These are phyloP conservation scores for Clarireedia paspali DNA, from an alignment of 2,329 filamentous ascomycete genomes.

Conservation along the genomic window DNA sequence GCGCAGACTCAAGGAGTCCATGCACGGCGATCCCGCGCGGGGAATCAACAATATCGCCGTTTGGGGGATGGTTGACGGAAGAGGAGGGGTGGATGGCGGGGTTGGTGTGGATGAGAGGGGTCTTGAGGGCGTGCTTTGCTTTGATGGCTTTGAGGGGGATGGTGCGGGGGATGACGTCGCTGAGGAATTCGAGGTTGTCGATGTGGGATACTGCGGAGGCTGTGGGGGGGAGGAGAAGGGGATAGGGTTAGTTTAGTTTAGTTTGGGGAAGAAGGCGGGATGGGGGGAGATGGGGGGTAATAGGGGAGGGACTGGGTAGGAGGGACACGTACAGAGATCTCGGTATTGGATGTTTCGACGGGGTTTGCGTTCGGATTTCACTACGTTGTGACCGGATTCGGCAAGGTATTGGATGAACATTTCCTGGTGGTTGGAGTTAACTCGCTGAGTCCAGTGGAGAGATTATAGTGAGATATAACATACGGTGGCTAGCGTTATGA, in stretches of 20 bases:
- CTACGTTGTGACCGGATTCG: conserved; percentile 76
- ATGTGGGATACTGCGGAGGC: conserved; percentile 79
- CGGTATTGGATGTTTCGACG: conserved; percentile 93
- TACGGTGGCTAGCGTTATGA: conserved; percentile 84
- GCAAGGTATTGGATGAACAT: conserved; percentile 93
- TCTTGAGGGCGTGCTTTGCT: conserved; percentile 42
- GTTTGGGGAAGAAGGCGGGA: not conserved
- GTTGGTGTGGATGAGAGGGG: not conserved
- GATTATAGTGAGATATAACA: conserved; percentile 21
- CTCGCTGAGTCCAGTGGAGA: not conserved
- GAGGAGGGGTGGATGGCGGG: not conserved
- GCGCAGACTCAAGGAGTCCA: not conserved
- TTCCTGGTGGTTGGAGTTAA: conserved; percentile 47
- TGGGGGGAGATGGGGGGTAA: conserved; percentile 11
- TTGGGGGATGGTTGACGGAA: not conserved
- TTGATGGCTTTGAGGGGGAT: conserved; percentile 74
- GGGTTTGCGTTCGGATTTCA: conserved; percentile 86
- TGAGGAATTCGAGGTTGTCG: conserved; percentile 91
- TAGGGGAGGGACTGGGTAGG: too few species aligned
- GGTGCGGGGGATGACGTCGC: conserved; percentile 84
- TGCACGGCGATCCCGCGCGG: not conserved
- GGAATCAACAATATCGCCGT: not conserved
- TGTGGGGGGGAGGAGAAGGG: conserved; percentile 29
- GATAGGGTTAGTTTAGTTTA: not conserved
- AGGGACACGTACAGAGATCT: conserved; percentile 61